Percentiles rank a stretch among this genome's conserved stretches.
These are phyloP conservation scores for Senecio squalidus DNA, from an alignment of 140 eudicot species.

Conservation along the genomic window DNA sequence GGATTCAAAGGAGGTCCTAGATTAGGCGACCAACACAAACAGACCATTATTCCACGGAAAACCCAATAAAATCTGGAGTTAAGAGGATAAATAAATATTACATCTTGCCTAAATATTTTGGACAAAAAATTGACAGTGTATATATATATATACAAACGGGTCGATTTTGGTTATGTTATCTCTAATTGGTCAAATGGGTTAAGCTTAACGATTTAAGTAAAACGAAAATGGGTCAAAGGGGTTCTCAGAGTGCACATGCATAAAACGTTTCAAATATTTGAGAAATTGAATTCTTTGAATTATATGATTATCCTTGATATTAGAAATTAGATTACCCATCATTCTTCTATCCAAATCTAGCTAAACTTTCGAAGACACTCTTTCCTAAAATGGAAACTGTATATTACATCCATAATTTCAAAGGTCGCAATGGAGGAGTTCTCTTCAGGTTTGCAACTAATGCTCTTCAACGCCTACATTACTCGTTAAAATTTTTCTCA, in stretches of 20 bases:
- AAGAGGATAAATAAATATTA: neutral
- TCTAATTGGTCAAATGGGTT: neutral
- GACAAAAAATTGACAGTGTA: too few species aligned
- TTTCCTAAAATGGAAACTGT: conserved; percentile 91
- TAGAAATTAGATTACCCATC: conserved; percentile 69
- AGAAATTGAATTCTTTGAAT: neutral
- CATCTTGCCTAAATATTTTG: neutral
- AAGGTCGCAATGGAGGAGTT: conserved; percentile 83
- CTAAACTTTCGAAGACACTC: conserved; percentile 59
- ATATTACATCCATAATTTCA: conserved; percentile 92
- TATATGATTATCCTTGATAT: conserved; percentile 36
- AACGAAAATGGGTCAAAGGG: too few species aligned
- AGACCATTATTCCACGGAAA: neutral
- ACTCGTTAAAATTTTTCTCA: neutral
- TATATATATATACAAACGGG: neutral
- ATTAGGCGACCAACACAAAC: too few species aligned
- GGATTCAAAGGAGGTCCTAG: too few species aligned
- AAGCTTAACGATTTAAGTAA: neutral
- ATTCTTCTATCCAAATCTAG: conserved; percentile 93
- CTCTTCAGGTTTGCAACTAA: conserved; percentile 71
- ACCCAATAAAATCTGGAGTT: neutral
- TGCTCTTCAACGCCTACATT: neutral
- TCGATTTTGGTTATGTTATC: neutral
- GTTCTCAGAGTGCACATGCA: too few species aligned
- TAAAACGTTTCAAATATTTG: too few species aligned